A percentile compares a stretch with the other conserved stretches of the same genome.
Evolutionary conservation across 2,329 filamentous ascomycete species (phyloP).

Genomic region (Hymenoscyphus linearis): DNA sequence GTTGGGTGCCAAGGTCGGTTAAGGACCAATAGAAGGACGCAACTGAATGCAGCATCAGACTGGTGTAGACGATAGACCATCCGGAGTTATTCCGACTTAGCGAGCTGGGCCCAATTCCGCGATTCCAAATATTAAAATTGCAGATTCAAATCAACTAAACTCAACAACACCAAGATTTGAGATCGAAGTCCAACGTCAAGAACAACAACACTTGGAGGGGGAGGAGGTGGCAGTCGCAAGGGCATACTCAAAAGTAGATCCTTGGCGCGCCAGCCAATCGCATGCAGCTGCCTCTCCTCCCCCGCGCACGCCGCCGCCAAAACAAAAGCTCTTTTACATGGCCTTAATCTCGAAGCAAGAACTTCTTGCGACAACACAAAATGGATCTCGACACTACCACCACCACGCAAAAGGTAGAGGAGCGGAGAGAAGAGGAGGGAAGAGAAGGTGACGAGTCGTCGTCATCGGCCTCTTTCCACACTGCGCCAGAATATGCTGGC

Average conservation of each 20-base stretch:
- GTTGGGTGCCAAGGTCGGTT: no score
- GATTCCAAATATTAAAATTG: neutral
- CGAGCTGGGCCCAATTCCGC: neutral
- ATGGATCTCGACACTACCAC: neutral
- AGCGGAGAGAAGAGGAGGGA: neutral
- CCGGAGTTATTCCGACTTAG: no score
- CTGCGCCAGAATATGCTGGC: neutral
- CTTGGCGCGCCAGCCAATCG: neutral
- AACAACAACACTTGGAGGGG: neutral
- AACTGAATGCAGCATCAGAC: no score
- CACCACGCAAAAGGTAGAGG: neutral
- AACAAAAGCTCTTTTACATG: neutral
- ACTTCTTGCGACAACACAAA: neutral
- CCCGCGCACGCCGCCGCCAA: neutral
- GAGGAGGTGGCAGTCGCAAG: neutral
- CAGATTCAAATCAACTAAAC: neutral
- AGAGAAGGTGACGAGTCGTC: neutral
- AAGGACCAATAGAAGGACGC: no score
- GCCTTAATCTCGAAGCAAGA: neutral
- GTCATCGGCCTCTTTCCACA: neutral
- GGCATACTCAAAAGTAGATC: neutral
- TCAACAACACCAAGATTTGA: neutral
- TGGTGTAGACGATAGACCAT: no score
- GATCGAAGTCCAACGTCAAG: neutral
- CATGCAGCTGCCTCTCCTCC: neutral